Conservation (phyloP, 2,329 filamentous ascomycete genomes). For the Aureobasidium vineae region DNA sequence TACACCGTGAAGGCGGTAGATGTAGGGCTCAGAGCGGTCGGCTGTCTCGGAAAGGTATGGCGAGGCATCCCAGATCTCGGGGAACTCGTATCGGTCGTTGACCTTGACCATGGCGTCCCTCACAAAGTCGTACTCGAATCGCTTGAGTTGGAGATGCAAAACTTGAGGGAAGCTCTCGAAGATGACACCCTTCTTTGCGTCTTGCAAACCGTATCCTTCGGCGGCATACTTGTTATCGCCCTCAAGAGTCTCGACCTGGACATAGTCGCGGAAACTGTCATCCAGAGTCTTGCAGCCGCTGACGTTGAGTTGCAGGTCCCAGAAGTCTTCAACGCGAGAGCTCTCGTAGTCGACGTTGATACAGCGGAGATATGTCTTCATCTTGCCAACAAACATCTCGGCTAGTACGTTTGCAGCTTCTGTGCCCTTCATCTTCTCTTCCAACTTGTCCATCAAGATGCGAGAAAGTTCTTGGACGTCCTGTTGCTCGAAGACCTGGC, state of each 20-base stretch:
- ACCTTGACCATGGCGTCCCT: conserved; percentile 99
- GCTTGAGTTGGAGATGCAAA: conserved; percentile 90
- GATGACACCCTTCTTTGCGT: conserved; percentile 96
- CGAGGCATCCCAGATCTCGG: conserved; percentile 76
- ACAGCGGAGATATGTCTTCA: conserved; percentile 98
- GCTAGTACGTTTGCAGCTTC: conserved; percentile 84
- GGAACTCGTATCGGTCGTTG: conserved; percentile 88
- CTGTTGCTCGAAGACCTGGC: conserved; percentile 98
- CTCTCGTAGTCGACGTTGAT: conserved; percentile 99
- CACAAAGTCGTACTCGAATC: conserved; percentile 97
- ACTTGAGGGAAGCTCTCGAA: conserved; percentile 95
- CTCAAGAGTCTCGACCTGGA: conserved; percentile 94
- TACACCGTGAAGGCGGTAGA: conserved; percentile 91
- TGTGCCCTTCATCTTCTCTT: conserved; percentile 97
- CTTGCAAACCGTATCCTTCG: conserved; percentile 85
- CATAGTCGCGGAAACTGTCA: conserved; percentile 94
- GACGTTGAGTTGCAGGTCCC: conserved; percentile 98
- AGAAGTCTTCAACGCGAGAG: conserved; percentile 93
- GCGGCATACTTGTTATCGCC: conserved; percentile 99
- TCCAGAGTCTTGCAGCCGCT: conserved; percentile 89
- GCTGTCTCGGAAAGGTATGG: conserved; percentile 85
- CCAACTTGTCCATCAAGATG: conserved; percentile 95
- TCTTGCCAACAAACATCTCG: conserved; percentile 92
- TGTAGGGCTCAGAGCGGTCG: conserved; percentile 83
- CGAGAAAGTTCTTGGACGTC: conserved; percentile 96